Base-by-base conservation (phyloP, 257 asterid genomes). In the Ligustrum vulgare region DNA sequence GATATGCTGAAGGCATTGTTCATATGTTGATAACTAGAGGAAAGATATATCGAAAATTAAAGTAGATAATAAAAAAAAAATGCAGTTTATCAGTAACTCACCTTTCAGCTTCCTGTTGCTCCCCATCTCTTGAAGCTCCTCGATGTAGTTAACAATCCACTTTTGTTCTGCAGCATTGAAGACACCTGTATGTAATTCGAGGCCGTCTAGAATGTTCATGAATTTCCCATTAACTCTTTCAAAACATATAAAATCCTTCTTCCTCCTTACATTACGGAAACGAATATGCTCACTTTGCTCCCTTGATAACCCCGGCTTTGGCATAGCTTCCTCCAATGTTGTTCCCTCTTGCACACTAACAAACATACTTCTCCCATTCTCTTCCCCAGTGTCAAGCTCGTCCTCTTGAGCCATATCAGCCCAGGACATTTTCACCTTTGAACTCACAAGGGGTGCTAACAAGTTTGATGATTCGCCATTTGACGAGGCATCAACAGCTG, bases 321-420 rank as follows among this genome's bases (percentile, higher is more conserved):
- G 86, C 89, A 81, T 88, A 78, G 69, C 78, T 71, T 77, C 89
- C 70, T 77, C 69, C 12, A 9, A 63, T 45, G 84, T 65, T 11
- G 82, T 75, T 66, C 73, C 88, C 73, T 79, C 82, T 81, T 80
- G 79, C 69, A 5, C 79, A 63, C 56, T 58, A 34, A 33, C 73
- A 62, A 32, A 60, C 2, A 76, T 75, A 51, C 75, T 73, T 18
- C 75, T 73, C 51, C 80, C 87, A 43, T 76, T 77, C 67, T 77
- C 88, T 39, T 85, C 89, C 67, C 83, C 91, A 73, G 71, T 81
- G 0, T 82, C 88, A 77, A 91, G 87, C 84, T 92, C 99, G 78
- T 92, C 98, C 80, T 92, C 96, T 77, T 80, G 86, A 77, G 98
- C 91, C 95, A 94, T 94, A 83, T 94, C 99, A 18, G 99, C 99